These are phyloP conservation scores for Cucurbita ficifolia DNA, from an alignment of 306 rosid species.

Conservation along the genomic window DNA sequence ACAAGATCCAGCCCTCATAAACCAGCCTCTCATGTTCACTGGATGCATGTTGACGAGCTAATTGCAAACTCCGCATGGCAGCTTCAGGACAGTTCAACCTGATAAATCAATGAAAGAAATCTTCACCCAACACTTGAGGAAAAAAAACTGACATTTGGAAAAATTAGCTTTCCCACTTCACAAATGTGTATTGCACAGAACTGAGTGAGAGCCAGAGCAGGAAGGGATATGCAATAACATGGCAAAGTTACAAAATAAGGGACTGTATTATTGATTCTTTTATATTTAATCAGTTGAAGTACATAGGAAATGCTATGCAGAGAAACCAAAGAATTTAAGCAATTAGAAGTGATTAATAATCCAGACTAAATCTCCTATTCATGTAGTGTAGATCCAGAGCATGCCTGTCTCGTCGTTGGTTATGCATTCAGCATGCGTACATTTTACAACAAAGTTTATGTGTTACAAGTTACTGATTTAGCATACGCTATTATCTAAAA, in stretches of 20 bases:
- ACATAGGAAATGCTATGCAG: background rate
- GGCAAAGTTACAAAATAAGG: background rate
- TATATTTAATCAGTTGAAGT: background rate
- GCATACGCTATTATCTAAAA: background rate
- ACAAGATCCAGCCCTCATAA: conserved; percentile 89
- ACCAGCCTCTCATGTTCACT: conserved; percentile 70
- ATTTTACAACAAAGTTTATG: background rate
- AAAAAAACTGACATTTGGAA: background rate
- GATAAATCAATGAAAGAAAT: conserved; percentile 17
- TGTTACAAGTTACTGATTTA: background rate
- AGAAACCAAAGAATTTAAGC: background rate
- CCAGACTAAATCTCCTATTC: background rate
- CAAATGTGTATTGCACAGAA: background rate
- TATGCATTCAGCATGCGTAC: background rate
- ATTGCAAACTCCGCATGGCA: conserved; percentile 79
- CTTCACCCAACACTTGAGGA: background rate
- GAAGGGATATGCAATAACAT: background rate
- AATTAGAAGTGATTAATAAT: background rate
- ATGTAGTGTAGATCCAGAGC: background rate
- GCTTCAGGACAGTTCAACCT: conserved; percentile 88
- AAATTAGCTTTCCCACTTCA: background rate
- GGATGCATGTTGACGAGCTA: conserved; percentile 81
- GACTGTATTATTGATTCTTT: background rate
- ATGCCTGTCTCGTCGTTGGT: background rate
- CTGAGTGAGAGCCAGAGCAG: background rate